A percentile compares a stretch with the other conserved stretches of the same genome.
Evolutionary conservation across 139 green algal genomes (phyloP).

Genomic region (Closterium sp.): DNA sequence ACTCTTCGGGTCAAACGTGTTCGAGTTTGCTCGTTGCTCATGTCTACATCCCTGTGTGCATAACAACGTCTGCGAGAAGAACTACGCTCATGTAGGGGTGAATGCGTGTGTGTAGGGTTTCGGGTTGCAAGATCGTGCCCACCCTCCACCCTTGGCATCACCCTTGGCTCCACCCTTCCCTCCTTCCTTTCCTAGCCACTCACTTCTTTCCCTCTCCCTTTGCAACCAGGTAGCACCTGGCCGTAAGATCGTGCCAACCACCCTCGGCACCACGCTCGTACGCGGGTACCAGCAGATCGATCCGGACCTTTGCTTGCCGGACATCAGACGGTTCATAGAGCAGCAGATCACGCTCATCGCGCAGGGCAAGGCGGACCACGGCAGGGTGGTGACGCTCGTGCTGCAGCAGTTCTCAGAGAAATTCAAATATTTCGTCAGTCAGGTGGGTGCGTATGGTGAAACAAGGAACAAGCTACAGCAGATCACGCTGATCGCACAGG

Average conservation of each 20-base stretch:
- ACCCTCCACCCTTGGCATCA: conserved; percentile 63
- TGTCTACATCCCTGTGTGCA: no score
- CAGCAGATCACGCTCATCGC: conserved; percentile 83
- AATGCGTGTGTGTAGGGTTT: no score
- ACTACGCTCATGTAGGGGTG: no score
- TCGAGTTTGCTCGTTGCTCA: no score
- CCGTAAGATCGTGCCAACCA: conserved; percentile 19
- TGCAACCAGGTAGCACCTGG: not conserved
- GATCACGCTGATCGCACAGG: no score
- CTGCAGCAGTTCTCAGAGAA: conserved; percentile 32
- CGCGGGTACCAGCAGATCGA: conserved; percentile 64
- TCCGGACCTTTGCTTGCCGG: conserved; percentile 63
- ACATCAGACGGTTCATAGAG: conserved; percentile 84
- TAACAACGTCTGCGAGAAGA: no score
- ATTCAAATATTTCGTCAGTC: conserved; percentile 23
- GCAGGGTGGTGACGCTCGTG: conserved; percentile 33
- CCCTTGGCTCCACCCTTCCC: conserved; percentile 49
- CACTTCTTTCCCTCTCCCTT: not conserved
- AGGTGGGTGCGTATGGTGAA: conserved; percentile 25
- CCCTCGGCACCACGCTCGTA: conserved; percentile 76
- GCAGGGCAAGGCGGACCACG: conserved; percentile 71
- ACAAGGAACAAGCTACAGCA: no score
- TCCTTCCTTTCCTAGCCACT: no score
- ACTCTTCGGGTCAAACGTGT: no score
- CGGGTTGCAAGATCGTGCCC: conserved; percentile 72